phyloP scores from a whole-genome alignment of 2,329 filamentous ascomycete genomes.

The Penicillium psychrosexuale region DNA sequence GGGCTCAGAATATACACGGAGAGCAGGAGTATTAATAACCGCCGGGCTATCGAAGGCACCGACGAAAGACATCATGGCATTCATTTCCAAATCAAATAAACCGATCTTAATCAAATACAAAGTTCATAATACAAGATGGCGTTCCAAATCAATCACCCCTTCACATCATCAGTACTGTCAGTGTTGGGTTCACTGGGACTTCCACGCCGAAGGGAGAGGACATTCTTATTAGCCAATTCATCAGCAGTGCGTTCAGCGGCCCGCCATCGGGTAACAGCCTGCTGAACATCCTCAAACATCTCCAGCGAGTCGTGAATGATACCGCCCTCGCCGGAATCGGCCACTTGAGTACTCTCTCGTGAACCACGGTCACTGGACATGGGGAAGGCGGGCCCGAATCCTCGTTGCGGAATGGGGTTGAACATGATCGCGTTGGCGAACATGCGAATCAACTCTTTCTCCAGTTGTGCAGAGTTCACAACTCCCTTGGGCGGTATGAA shows the following conservation, averaged over 20 bases:
- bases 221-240: constrained; percentile 37
- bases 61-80: constrained; percentile 8
- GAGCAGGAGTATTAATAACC: constrained; percentile 3
- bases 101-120: constrained; percentile 21
- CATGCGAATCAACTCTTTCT: constrained; percentile 92
- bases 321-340: constrained; percentile 74
- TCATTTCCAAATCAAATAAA: constrained; percentile 5
- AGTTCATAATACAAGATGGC: constrained; percentile 15
- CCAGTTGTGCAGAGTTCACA: constrained; percentile 87
- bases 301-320: constrained; percentile 82
- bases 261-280: constrained; percentile 70
- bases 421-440: constrained; percentile 99
- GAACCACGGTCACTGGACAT: constrained; percentile 45
- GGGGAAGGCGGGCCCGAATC: constrained; percentile 61
- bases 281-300: constrained; percentile 87
- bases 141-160: constrained; percentile 21
- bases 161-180: constrained; percentile 37
- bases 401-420: constrained; percentile 76
- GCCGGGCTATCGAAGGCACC: constrained; percentile 12
- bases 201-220: constrained; percentile 36
- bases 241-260: constrained; percentile 59
- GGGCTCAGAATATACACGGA: neutral
- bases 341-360: constrained; percentile 49
- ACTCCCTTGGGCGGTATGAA: constrained; percentile 83
- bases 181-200: constrained; percentile 39